Conservation (phyloP, 73 alveolate genomes). For the Symbiodinium natans region DNA sequence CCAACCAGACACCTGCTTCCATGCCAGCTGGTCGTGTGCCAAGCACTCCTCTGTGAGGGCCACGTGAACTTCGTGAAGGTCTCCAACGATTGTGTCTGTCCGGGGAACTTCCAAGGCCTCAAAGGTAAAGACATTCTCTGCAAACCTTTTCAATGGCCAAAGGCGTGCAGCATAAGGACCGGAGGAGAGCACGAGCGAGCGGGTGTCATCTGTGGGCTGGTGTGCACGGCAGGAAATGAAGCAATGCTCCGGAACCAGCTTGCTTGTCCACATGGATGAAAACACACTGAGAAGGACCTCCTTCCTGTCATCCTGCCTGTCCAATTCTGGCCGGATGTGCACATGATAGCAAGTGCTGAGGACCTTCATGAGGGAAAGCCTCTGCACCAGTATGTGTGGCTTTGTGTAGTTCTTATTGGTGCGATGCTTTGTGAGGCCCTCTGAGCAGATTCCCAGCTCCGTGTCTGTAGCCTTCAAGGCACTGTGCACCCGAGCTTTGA, state of each 20-base stretch:
- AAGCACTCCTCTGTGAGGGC: neutral
- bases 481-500: neutral
- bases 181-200: neutral
- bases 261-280: neutral
- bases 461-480: neutral
- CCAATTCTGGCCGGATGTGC: neutral
- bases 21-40: neutral
- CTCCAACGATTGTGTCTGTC: neutral
- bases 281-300: neutral
- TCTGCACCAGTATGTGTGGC: neutral
- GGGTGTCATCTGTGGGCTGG: neutral
- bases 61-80: neutral
- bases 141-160: neutral
- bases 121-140: neutral
- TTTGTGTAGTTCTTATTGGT: neutral
- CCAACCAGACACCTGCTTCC: neutral
- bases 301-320: neutral
- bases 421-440: slow-evolving; percentile 4
- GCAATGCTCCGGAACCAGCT: neutral
- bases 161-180: neutral
- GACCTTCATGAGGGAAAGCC: neutral
- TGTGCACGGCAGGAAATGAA: neutral
- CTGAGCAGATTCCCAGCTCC: neutral
- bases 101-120: neutral
- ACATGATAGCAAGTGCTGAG: neutral